Conservation (phyloP, 352 stramenopile genomes). For the Peronospora farinosa region DNA sequence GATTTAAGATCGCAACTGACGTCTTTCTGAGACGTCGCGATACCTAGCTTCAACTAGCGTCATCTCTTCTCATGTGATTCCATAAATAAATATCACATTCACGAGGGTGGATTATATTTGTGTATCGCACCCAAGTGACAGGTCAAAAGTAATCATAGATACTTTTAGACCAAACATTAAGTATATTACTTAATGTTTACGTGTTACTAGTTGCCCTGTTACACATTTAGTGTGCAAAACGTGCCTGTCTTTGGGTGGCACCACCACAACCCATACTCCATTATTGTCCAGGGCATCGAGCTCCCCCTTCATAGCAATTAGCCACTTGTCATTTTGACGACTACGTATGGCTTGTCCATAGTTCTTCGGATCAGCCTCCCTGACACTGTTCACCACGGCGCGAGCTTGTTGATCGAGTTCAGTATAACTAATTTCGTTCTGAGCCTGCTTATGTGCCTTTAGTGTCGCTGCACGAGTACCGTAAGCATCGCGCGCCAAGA, state of each 20-base stretch:
- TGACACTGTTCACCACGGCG: conserved; percentile 5
- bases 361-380: conserved; percentile 13
- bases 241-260: background rate
- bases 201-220: no score
- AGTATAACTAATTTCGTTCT: no score
- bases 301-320: conserved; percentile 2
- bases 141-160: no score
- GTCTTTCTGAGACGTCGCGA: no score
- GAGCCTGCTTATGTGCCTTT: background rate
- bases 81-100: no score
- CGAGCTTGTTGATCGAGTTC: background rate
- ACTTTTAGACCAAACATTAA: no score
- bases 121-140: no score
- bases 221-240: background rate
- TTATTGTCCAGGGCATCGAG: conserved; percentile 1
- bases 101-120: no score
- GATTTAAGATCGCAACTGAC: no score
- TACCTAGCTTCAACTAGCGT: no score
- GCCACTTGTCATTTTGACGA: background rate
- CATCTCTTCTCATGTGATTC: no score
- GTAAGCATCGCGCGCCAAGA: background rate
- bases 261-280: background rate
- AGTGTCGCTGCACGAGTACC: background rate
- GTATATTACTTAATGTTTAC: no score
- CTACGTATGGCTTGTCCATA: conserved; percentile 8